Evolutionary conservation across 73 alveolate species (phyloP).

Genomic region (Paramecium caudatum): DNA sequence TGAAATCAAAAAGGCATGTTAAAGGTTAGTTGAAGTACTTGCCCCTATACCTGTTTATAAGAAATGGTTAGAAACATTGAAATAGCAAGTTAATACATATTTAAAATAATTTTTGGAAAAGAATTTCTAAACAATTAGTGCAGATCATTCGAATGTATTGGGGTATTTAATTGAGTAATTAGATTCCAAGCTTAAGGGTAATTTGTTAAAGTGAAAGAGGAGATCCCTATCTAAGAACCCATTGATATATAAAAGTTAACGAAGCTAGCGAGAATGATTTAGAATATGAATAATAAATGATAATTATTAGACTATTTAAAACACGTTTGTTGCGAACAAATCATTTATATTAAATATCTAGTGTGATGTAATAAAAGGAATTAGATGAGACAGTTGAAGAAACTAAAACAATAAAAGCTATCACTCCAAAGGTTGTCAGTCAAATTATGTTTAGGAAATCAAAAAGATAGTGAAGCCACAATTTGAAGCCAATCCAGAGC

Average conservation of each 20-base stretch:
- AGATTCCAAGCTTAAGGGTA: neutral
- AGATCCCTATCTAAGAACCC: neutral
- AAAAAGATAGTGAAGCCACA: constrained; percentile 95
- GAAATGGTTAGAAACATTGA: neutral
- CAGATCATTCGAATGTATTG: neutral
- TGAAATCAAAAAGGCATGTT: neutral
- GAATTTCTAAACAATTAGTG: neutral
- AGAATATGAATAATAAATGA: constrained; percentile 47
- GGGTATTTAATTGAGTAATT: neutral
- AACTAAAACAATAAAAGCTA: constrained; percentile 79
- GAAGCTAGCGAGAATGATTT: constrained; percentile 18
- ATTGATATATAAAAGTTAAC: neutral
- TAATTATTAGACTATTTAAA: constrained; percentile 61
- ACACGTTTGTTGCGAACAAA: constrained; percentile 66
- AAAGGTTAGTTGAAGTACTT: neutral
- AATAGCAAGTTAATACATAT: neutral
- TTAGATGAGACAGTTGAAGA: constrained; percentile 76
- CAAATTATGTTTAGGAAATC: constrained; percentile 85
- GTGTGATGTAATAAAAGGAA: constrained; percentile 45
- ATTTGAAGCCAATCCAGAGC: constrained; percentile 91
- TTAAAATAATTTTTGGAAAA: neutral
- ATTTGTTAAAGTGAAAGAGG: neutral
- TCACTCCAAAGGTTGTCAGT: constrained; percentile 80
- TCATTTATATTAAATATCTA: constrained; percentile 50
- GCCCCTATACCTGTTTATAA: neutral